Evolutionary conservation across 2,329 filamentous ascomycete species (phyloP), one percentile per base, ranked within the genome.

Genomic region (Phaeophleospora eucalypticola): DNA sequence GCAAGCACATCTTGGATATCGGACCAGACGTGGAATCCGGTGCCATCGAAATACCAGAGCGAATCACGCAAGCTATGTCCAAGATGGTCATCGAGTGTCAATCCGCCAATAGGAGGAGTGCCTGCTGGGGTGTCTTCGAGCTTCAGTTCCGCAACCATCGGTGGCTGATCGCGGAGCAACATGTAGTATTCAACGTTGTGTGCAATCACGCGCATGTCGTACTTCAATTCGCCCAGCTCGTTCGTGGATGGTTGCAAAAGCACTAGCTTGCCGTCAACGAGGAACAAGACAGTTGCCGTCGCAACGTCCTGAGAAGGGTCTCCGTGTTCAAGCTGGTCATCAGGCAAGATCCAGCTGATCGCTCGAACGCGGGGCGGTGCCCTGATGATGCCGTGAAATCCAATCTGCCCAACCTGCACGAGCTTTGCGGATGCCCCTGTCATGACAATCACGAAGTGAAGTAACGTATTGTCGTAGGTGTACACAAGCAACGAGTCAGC

Each of bases 241-340:
- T 87, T 90, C 4, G 88, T 75, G 0, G 89, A 90, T 1, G 93
- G 91, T 55, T 94, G 89, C 40, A 98, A 77, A 32, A 97, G 73
- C 9, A 97, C 93, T 16, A 98, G 80, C 66, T 98, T 98, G 21
- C 91, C 93, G 63, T 98, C 93, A 2, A 98, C 90, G n/a, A 98
- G 76, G 61, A 98, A 95, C 12, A 98, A 72, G 10, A 98, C 90
- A 0, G 89, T 95, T 6, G 93, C 93, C 45, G 91, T 86, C 10
- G 89, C 85, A 7, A 98, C 93, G 65, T 98, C 93, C 65, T 95
- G 89, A 0, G 93, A 94, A 9, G 93, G 93, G 64, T 98, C 93
- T 12, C 93, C 93, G 56, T 95, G 87, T 29, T 80, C 80, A 76
- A 96, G 75, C 66, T 98, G 93, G 52, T 83, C 83, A 59, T 97